Evolutionary conservation across 805 yeast genomes (phyloP), one percentile per base, ranked within the genome.

Genomic region (Starmerella scarabaei): DNA sequence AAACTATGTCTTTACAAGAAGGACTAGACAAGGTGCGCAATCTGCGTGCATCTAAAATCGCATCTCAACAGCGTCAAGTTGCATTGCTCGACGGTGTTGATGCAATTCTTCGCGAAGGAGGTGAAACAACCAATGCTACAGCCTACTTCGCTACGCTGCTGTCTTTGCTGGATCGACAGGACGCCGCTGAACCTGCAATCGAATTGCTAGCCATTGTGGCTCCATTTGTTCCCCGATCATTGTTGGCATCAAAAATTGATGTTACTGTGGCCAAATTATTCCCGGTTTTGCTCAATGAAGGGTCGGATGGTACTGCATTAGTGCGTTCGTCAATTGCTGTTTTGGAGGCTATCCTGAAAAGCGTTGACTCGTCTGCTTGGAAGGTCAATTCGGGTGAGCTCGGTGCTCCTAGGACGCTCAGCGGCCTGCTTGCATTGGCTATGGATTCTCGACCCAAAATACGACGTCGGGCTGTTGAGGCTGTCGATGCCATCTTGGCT

Each of bases 371-470:
- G 30, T 70, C 71, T 44, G 72, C 84, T 14, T 91, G 99, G 99
- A 30, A 53, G 30, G 39, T 47, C 36, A 42, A 56, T 21, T 16
- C 43, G 33, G 18, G 48, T 35, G 38, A 49, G 37, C 40, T 50
- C 24, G 59, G 61, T 14, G 52, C 55, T 12, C 42, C 43, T 32
- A 51, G 57, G 17, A 45, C 52, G 3, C 35, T 50, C 23, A 43
- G 50, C n/a, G 55, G 53, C 24, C 39, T 53, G 17, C 42, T 58
- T 17, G 72, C 80, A n/a, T 67, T 84, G 45, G 73, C 88, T 0
- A 62, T 82, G 32, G 96, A 91, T 60, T 79, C 80, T 34, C 73
- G 97, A 56, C 98, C 98, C 28, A 91, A 91, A 54, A 93, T 91
- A 11, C 75, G 98, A 59, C 83, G 80, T 71, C 78, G 96, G 65